Conservation (phyloP, 202 grass and related monocot genomes). For the Schoenoplectus tabernaemontani region DNA sequence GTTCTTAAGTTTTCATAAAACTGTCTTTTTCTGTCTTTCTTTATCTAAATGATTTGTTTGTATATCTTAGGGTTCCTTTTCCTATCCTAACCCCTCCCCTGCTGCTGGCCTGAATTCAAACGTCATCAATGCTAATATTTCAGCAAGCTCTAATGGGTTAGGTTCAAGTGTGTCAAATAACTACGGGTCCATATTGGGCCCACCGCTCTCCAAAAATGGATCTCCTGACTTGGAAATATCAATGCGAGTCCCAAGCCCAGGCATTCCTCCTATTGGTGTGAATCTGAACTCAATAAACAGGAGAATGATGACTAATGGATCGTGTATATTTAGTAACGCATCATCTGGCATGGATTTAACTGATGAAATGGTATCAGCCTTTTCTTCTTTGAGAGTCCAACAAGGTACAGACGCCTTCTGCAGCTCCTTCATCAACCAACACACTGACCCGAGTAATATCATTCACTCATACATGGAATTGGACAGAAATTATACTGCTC, state of each 20-base stretch:
- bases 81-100: slow-evolving; percentile 22
- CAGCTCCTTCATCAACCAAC: slow-evolving; percentile 1
- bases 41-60: slow-evolving; percentile 23
- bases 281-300: slow-evolving; percentile 52
- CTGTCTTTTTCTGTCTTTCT: neutral
- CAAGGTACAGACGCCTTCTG: neutral
- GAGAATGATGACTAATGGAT: slow-evolving; percentile 43
- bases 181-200: slow-evolving; percentile 61
- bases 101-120: slow-evolving; percentile 24
- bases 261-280: slow-evolving; percentile 71
- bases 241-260: slow-evolving; percentile 58
- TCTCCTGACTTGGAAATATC: slow-evolving; percentile 63
- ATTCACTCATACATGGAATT: neutral
- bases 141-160: neutral
- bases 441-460: neutral
- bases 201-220: slow-evolving; percentile 65
- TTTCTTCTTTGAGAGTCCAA: slow-evolving; percentile 63
- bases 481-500: neutral
- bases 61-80: slow-evolving; percentile 40
- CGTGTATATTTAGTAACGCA: slow-evolving; percentile 45
- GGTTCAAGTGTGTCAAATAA: slow-evolving; percentile 35
- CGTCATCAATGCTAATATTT: slow-evolving; percentile 32
- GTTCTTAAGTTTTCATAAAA: neutral
- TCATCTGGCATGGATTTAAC: slow-evolving; percentile 39
- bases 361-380: slow-evolving; percentile 48